A percentile compares a stretch with the other conserved stretches of the same genome.
Conservation (phyloP, 768 basidiomycete species). For the Rhodotorula diobovata region DNA sequence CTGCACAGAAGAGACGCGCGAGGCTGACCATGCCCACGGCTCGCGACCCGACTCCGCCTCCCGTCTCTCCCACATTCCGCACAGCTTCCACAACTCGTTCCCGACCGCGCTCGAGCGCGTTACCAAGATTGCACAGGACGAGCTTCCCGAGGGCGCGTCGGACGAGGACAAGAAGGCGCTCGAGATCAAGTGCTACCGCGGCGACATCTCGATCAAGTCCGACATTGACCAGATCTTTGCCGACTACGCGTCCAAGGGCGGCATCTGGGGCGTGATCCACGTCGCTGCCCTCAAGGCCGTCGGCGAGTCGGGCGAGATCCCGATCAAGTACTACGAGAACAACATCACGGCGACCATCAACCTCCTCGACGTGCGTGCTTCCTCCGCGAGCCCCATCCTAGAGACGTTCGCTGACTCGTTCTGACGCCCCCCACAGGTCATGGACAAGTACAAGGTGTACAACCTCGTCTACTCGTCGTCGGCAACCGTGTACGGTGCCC, state of each 20-base stretch:
- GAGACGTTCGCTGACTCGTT: not conserved
- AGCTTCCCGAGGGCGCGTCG: slow-evolving; percentile 63
- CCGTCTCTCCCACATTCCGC: slow-evolving; percentile 44
- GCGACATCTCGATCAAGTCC: slow-evolving; percentile 69
- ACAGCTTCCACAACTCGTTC: slow-evolving; percentile 84
- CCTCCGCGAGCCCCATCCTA: not conserved
- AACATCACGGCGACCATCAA: slow-evolving; percentile 85
- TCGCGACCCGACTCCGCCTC: not conserved
- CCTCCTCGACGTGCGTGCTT: slow-evolving; percentile 57
- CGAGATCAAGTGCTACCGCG: slow-evolving; percentile 63
- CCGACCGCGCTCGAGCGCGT: slow-evolving; percentile 70
- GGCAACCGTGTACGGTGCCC: slow-evolving; percentile 95
- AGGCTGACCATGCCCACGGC: not conserved
- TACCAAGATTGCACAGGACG: slow-evolving; percentile 69
- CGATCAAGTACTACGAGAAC: slow-evolving; percentile 86
- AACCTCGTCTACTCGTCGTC: slow-evolving; percentile 95
- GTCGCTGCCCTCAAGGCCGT: slow-evolving; percentile 97
- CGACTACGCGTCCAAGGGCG: slow-evolving; percentile 70
- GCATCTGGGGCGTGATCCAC: slow-evolving; percentile 95
- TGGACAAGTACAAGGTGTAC: slow-evolving; percentile 75
- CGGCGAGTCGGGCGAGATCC: slow-evolving; percentile 90
- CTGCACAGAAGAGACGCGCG: not conserved
- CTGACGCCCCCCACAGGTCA: slow-evolving; percentile 54
- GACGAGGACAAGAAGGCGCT: slow-evolving; percentile 66
- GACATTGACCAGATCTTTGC: slow-evolving; percentile 75